Percentiles rank a stretch among this genome's conserved stretches.
phyloP scores from a whole-genome alignment of 2,329 filamentous ascomycete genomes.

The Pseudomassariella vexata region DNA sequence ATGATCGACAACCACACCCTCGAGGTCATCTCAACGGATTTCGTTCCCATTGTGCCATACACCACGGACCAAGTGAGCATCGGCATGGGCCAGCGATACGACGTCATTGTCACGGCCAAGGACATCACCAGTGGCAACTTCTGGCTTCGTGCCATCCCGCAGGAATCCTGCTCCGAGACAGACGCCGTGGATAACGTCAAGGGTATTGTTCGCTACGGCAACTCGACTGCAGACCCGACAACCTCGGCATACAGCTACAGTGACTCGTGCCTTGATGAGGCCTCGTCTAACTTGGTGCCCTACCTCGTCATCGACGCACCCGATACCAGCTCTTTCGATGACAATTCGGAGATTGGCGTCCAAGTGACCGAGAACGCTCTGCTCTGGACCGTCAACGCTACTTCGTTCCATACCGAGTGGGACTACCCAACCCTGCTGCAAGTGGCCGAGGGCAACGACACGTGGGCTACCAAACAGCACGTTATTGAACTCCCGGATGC shows the following conservation, averaged over 20 bases:
- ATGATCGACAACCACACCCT: slow-evolving; percentile 47
- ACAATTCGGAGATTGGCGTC: slow-evolving; percentile 5
- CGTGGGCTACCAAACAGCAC: slow-evolving; percentile 3
- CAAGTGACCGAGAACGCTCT: slow-evolving; percentile 2
- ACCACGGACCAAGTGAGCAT: slow-evolving; percentile 35
- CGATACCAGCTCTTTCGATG: background rate
- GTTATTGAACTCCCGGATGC: slow-evolving; percentile 2
- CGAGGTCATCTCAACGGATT: slow-evolving; percentile 47
- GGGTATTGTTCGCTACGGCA: background rate
- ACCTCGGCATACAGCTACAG: slow-evolving; percentile 4
- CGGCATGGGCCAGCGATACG: slow-evolving; percentile 31
- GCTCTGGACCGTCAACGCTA: slow-evolving; percentile 4
- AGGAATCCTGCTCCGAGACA: slow-evolving; percentile 28
- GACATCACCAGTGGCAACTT: too few relatives aligned
- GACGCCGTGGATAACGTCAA: slow-evolving; percentile 6
- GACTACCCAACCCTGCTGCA: slow-evolving; percentile 4
- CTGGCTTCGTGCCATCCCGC: slow-evolving; percentile 39
- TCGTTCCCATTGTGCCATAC: slow-evolving; percentile 51
- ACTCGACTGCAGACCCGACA: slow-evolving; percentile 4
- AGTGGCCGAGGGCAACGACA: slow-evolving; percentile 4
- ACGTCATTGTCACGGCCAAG: slow-evolving; percentile 9
- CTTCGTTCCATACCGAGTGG: slow-evolving; percentile 7
- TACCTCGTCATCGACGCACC: slow-evolving; percentile 6
- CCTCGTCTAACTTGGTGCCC: slow-evolving; percentile 3
- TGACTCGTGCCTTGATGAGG: slow-evolving; percentile 7